Conservation (phyloP, 1,284 basidiomycete genomes). For the Cyathus pygmaeus region DNA sequence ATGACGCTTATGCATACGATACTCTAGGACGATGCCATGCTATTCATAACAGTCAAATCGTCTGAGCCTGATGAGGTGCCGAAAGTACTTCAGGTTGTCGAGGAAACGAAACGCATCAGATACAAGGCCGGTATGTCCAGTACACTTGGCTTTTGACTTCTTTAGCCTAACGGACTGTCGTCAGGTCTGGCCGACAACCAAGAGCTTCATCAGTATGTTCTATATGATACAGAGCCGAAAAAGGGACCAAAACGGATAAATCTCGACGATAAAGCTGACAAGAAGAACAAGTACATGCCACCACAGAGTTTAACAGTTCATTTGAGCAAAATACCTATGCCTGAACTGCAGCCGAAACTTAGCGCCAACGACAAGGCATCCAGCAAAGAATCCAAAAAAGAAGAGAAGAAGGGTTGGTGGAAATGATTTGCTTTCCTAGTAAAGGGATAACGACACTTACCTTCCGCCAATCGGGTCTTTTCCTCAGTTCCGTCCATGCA, state of each 20-base stretch:
- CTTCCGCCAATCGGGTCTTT: neutral
- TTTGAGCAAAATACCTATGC: conserved; percentile 85
- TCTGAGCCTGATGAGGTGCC: conserved; percentile 72
- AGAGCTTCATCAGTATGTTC: conserved; percentile 82
- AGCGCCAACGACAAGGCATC: conserved; percentile 34
- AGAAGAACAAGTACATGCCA: conserved; percentile 67
- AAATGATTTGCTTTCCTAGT: conserved; percentile 12
- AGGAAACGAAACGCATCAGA: conserved; percentile 78
- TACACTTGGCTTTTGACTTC: neutral
- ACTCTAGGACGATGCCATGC: conserved; percentile 77
- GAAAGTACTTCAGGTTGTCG: conserved; percentile 82
- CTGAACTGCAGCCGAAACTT: conserved; percentile 73
- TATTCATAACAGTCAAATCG: conserved; percentile 80
- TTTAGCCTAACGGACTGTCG: neutral
- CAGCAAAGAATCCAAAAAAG: conserved; percentile 37
- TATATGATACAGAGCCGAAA: conserved; percentile 64
- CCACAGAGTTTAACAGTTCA: conserved; percentile 75
- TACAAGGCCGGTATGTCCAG: conserved; percentile 70
- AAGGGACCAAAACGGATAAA: conserved; percentile 77
- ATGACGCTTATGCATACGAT: conserved; percentile 2
- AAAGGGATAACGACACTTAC: neutral
- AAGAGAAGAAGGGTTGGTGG: conserved; percentile 52
- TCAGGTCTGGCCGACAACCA: conserved; percentile 64
- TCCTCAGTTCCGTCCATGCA: conserved; percentile 10
- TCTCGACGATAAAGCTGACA: conserved; percentile 61